phyloP scores from a whole-genome alignment of 1,139 yeast genomes.

The Debaryomyces sp. region DNA sequence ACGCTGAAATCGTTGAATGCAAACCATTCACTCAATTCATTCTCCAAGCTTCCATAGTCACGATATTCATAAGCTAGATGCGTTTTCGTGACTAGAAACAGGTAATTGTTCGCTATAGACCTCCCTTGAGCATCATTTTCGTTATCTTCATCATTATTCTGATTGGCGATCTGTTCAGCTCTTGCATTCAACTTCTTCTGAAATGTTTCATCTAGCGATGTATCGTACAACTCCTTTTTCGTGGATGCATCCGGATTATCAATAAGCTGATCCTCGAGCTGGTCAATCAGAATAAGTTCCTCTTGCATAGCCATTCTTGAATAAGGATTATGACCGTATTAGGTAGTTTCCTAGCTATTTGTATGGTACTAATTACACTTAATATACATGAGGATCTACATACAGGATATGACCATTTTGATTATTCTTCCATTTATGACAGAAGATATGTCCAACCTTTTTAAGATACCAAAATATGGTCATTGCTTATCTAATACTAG shows the following conservation, averaged over 20 bases:
- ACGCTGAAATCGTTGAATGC: conserved; percentile 48
- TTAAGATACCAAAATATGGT: not conserved
- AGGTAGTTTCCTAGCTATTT: not conserved
- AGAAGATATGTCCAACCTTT: not conserved
- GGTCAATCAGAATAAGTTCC: conserved; percentile 45
- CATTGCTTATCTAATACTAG: too few species aligned
- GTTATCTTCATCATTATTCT: conserved; percentile 11
- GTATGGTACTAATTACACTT: not conserved
- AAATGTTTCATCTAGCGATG: conserved; percentile 45
- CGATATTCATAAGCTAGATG: conserved; percentile 49
- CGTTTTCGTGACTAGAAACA: conserved; percentile 36
- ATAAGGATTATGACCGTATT: not conserved
- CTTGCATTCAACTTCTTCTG: conserved; percentile 48
- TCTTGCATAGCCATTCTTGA: conserved; percentile 29
- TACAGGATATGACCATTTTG: not conserved
- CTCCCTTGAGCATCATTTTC: conserved; percentile 7
- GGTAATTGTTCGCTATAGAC: conserved; percentile 17
- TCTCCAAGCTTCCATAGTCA: conserved; percentile 42
- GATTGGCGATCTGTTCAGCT: conserved; percentile 42
- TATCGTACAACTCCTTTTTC: conserved; percentile 31
- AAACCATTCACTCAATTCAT: conserved; percentile 70
- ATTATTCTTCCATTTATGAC: not conserved
- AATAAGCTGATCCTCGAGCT: conserved; percentile 49
- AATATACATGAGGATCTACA: not conserved
- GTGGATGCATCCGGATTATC: conserved; percentile 50